These are phyloP conservation scores for Sodiomyces alkalinus DNA, from an alignment of 2,329 filamentous ascomycete genomes.

Conservation along the genomic window DNA sequence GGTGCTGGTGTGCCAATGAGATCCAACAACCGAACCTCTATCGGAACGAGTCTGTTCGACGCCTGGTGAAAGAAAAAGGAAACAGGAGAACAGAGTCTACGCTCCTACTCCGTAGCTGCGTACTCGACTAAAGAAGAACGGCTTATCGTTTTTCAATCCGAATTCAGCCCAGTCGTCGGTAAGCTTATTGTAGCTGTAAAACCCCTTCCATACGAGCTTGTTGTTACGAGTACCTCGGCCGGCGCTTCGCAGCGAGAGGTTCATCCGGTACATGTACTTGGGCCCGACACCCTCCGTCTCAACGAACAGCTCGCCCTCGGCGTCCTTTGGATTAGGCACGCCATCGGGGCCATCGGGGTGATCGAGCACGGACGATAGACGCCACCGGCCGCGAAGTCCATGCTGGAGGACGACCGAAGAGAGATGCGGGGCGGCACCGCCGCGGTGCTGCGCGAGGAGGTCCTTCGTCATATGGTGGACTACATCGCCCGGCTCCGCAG, in stretches of 20 bases:
- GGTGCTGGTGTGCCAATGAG: no score
- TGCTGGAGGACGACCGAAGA: conserved; percentile 48
- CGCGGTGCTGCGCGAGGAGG: conserved; percentile 35
- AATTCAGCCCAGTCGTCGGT: conserved; percentile 90
- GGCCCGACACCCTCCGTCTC: conserved; percentile 71
- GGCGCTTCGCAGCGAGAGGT: conserved; percentile 53
- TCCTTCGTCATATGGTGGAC: conserved; percentile 70
- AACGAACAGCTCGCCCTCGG: conserved; percentile 57
- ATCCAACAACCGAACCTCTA: no score
- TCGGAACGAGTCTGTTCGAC: no score
- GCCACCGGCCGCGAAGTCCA: conserved; percentile 37
- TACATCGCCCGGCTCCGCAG: conserved; percentile 69
- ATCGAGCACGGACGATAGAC: conserved; percentile 21
- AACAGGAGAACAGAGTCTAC: no score
- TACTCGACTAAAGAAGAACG: conserved; percentile 53
- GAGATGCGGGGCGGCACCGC: conserved; percentile 16
- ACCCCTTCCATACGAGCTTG: conserved; percentile 76
- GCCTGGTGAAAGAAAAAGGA: no score
- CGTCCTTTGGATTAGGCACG: conserved; percentile 17
- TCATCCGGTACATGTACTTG: conserved; percentile 78
- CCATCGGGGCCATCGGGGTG: conserved; percentile 12
- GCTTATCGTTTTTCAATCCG: conserved; percentile 43
- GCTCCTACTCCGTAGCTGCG: conserved; percentile 42
- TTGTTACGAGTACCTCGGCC: conserved; percentile 59
- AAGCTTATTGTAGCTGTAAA: conserved; percentile 78